Base-by-base conservation (phyloP, 805 yeast genomes). In the Ogataea degrootiae region DNA sequence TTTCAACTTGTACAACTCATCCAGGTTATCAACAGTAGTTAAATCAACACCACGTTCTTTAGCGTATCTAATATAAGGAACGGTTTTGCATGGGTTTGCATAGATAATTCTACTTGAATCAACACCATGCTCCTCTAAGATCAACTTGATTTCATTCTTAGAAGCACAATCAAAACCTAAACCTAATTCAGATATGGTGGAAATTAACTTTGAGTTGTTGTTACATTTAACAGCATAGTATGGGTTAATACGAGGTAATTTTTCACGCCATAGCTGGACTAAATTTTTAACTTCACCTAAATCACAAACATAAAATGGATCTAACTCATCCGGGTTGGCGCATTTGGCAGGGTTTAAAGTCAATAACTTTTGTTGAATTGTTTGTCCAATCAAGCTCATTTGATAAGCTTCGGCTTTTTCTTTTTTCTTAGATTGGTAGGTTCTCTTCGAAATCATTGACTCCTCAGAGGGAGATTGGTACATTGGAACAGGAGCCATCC, bases 151-250 rank as follows among this genome's bases (percentile, higher is more conserved):
- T 69, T 92, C 99, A 53, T 76, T 76, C 60, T 84, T 81, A 21
- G 96, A 87, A 5, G 98, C 98, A 70, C 99, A 92, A 65, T 92
- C 99, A 61, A 92, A 92, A 48, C 85, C 84, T 45, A 82, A 76
- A 26, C 94, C 96, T 53, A 83, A 66, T 4, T 68, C 51, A 2
- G 79, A 81, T 55, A 92, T 73, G 29, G 75, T 65, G 42, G 69
- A 61, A 53, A 92, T 64, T 12, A 92, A 80, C 46, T 69, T 69
- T 6, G 69, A 57, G 62, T 89, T 83, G 36, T 90, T 85, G 72
- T 92, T 92, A 71, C 98, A 92, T 69, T 92, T 92, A 56, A 92
- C 94, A 17, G 99, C 99, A 67, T 91, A 92, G 61, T 77, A 84
- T n/a, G 97, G 96, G 47, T 78, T 76, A 35, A 92, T 83, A 39